Conservation (phyloP, 768 basidiomycete species). For the Gymnopilus dilepis region DNA sequence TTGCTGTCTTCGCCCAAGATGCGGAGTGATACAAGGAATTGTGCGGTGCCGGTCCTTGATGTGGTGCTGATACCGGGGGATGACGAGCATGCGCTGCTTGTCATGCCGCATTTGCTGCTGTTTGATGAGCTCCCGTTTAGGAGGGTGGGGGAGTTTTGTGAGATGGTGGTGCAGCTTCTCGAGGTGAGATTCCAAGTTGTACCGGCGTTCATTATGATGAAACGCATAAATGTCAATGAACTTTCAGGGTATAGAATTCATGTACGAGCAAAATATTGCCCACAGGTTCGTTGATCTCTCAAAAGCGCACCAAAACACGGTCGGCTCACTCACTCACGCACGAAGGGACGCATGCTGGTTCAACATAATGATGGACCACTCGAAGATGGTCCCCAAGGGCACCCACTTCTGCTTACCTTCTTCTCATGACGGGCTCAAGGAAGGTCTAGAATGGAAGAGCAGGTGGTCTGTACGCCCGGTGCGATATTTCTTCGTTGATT, state of each 20-base stretch:
- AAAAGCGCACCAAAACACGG: too few species aligned
- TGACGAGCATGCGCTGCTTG: conserved; percentile 21
- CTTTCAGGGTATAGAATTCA: conserved; percentile 9
- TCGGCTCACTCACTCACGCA: neutral
- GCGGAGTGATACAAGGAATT: conserved; percentile 28
- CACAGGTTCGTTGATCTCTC: conserved; percentile 1
- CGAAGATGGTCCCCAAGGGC: conserved; percentile 20
- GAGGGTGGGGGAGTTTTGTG: conserved; percentile 27
- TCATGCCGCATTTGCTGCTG: conserved; percentile 28
- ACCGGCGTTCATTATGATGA: too few species aligned
- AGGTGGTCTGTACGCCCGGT: conserved; percentile 7
- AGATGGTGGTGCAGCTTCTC: conserved; percentile 26
- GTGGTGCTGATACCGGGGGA: conserved; percentile 27
- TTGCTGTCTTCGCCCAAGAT: neutral
- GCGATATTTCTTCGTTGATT: conserved; percentile 9
- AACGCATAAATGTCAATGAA: neutral
- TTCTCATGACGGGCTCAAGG: neutral
- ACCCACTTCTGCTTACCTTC: conserved; percentile 17
- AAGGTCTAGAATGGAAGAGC: conserved; percentile 1
- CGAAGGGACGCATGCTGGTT: conserved; percentile 27
- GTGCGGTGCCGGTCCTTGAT: conserved; percentile 29
- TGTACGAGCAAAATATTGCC: conserved; percentile 12
- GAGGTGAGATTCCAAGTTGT: conserved; percentile 18
- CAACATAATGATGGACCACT: conserved; percentile 27
- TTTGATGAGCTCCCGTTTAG: conserved; percentile 26